Percentiles rank a stretch among this genome's conserved stretches.
Evolutionary conservation across 768 basidiomycete species (phyloP).

Genomic region (Mycena belliarum): DNA sequence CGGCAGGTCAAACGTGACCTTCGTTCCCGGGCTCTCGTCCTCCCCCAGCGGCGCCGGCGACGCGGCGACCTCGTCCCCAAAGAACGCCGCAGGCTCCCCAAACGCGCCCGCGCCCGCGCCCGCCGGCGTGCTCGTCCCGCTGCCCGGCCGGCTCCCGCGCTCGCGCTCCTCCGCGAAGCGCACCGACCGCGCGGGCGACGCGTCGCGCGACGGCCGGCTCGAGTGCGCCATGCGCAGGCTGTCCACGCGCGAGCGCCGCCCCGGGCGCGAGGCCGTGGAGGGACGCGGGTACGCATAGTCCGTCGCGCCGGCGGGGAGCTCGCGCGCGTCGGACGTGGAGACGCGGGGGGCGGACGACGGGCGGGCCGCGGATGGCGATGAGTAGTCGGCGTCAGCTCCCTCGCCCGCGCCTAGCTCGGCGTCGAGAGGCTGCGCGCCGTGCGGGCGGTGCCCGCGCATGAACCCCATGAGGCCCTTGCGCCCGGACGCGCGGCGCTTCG

Average conservation of each 20-base stretch:
- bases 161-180: slow-evolving; percentile 27
- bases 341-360: neutral
- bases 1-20: slow-evolving; percentile 8
- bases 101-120: too few relatives aligned
- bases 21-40: neutral
- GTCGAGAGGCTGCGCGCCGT: neutral
- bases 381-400: neutral
- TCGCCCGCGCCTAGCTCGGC: too few relatives aligned
- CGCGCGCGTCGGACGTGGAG: neutral
- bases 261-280: neutral
- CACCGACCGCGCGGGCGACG: slow-evolving; percentile 32
- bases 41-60: neutral
- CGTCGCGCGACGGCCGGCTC: slow-evolving; percentile 22
- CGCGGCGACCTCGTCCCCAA: slow-evolving; percentile 7
- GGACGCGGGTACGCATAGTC: slow-evolving; percentile 14
- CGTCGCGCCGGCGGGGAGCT: slow-evolving; percentile 6
- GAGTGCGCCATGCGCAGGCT: slow-evolving; percentile 12
- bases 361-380: neutral
- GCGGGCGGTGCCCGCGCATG: slow-evolving; percentile 6
- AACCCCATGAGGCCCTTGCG: neutral
- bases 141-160: neutral
- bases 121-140: slow-evolving; percentile 25
- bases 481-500: neutral
- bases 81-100: neutral
- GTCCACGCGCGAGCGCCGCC: slow-evolving; percentile 22